Evolutionary conservation across 371 early-diverging fungal species (phyloP).

Genomic region (Sporodiniella umbellata): DNA sequence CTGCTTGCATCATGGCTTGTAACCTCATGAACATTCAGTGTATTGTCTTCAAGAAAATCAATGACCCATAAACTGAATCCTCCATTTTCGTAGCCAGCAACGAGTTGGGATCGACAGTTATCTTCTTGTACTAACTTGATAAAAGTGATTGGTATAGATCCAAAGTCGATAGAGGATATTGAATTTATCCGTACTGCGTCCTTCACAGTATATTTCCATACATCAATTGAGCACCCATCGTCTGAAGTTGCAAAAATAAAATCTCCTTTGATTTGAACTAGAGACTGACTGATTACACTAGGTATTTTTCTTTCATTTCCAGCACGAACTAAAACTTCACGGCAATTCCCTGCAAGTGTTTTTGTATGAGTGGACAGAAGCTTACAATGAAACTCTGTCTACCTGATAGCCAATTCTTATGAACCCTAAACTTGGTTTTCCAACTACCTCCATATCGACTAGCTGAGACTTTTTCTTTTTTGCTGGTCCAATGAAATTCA

Average conservation of each 20-base stretch:
- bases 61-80: constrained; percentile 41
- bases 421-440: constrained; percentile 40
- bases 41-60: background rate
- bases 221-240: background rate
- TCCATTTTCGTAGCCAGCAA: constrained; percentile 42
- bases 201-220: constrained; percentile 11
- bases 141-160: constrained; percentile 10
- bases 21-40: constrained; percentile 3
- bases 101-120: constrained; percentile 19
- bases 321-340: constrained; percentile 14
- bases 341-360: constrained; percentile 36
- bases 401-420: constrained; percentile 48
- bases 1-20: constrained; percentile 11
- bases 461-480: constrained; percentile 2
- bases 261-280: constrained; percentile 14
- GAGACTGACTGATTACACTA: constrained; percentile 7
- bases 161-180: background rate
- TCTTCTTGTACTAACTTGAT: constrained; percentile 15
- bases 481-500: background rate
- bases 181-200: background rate
- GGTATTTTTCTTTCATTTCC: background rate
- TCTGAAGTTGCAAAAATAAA: constrained; percentile 6
- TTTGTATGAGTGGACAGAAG: background rate
- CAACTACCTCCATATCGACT: constrained; percentile 26
- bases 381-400: constrained; percentile 2